These are phyloP conservation scores for Alternaria arbusti DNA, from an alignment of 2,329 filamentous ascomycete species.

Conservation along the genomic window DNA sequence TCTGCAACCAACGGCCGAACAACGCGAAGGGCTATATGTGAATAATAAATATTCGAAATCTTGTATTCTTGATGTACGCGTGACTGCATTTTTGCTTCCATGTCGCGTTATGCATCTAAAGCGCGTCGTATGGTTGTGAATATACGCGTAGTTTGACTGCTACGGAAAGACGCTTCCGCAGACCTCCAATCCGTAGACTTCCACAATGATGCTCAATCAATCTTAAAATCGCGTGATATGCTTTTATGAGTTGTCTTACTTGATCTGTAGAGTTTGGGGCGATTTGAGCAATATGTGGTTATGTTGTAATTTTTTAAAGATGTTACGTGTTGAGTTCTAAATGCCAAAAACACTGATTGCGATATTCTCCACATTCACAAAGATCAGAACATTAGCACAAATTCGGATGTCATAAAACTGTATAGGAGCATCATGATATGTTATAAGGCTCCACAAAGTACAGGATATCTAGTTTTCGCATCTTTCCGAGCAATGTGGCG, in stretches of 20 bases:
- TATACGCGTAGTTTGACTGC: neutral
- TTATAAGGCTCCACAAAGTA: fast-evolving
- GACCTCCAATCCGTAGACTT: neutral
- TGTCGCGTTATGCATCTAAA: neutral
- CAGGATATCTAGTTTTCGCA: fast-evolving
- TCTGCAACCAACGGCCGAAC: neutral
- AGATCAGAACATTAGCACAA: neutral
- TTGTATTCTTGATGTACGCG: fast-evolving
- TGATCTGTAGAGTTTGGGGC: fast-evolving
- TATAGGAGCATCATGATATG: fast-evolving
- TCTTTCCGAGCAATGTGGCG: neutral
- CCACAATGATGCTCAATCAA: neutral
- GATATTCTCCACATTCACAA: no score
- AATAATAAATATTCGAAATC: no score
- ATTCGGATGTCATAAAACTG: fast-evolving
- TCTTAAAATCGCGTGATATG: fast-evolving
- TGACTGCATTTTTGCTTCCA: fast-evolving
- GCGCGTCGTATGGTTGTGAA: neutral
- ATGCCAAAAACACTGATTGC: no score
- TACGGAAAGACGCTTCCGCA: neutral
- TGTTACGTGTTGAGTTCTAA: neutral
- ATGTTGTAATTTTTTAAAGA: neutral
- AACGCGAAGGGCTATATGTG: neutral
- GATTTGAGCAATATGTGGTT: neutral
- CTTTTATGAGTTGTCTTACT: fast-evolving